Evolutionary conservation across 768 basidiomycete species (phyloP).

Genomic region (Suillus decipiens): DNA sequence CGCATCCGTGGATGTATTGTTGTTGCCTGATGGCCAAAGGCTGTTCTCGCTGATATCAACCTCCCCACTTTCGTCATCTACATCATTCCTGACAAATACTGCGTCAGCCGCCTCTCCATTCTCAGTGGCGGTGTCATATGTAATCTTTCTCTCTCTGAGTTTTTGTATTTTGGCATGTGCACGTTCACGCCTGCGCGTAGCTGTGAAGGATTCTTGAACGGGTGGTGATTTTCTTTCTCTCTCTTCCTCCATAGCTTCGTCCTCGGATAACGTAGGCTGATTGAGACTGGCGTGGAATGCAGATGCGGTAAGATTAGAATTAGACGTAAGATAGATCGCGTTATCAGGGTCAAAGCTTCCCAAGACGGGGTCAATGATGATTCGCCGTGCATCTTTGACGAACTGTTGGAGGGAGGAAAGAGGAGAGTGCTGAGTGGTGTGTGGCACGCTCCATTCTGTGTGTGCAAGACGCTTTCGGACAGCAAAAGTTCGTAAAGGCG

Average conservation of each 20-base stretch:
- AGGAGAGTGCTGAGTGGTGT: slow-evolving; percentile 41
- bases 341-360: slow-evolving; percentile 21
- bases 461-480: slow-evolving; percentile 38
- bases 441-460: slow-evolving; percentile 40
- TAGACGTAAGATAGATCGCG: slow-evolving; percentile 29
- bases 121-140: slow-evolving; percentile 33
- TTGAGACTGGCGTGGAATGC: slow-evolving; percentile 20
- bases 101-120: slow-evolving; percentile 36
- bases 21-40: slow-evolving; percentile 19
- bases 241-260: slow-evolving; percentile 27
- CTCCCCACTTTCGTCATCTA: slow-evolving; percentile 60
- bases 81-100: slow-evolving; percentile 56
- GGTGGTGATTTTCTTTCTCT: slow-evolving; percentile 9
- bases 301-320: slow-evolving; percentile 29
- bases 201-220: slow-evolving; percentile 20
- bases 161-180: slow-evolving; percentile 56
- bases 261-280: slow-evolving; percentile 33
- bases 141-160: slow-evolving; percentile 55
- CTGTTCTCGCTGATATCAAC: slow-evolving; percentile 52
- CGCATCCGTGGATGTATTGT: slow-evolving; percentile 17
- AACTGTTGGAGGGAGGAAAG: slow-evolving; percentile 59
- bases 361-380: slow-evolving; percentile 51
- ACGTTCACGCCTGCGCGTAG: slow-evolving; percentile 37
- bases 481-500: slow-evolving; percentile 51
- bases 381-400: slow-evolving; percentile 51